Conservation (phyloP, 495 filamentous ascomycete genomes). For the Xylaria flabelliformis region DNA sequence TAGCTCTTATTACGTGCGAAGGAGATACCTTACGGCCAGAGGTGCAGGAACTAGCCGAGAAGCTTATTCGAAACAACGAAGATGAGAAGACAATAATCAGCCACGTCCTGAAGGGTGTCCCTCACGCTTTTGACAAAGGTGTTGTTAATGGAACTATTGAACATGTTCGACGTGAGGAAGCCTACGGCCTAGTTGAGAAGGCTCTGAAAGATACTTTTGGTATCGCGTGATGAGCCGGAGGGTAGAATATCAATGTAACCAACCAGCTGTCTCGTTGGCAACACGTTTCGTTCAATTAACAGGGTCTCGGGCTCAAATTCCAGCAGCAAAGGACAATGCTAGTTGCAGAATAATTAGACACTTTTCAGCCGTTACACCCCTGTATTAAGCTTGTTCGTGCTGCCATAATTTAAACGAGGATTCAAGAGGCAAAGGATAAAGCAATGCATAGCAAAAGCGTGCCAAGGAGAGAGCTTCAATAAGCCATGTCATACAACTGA, state of each 20-base stretch:
- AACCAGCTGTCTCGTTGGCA: neutral
- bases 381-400: too few species aligned
- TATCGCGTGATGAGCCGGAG: neutral
- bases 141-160: neutral
- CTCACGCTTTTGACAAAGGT: neutral
- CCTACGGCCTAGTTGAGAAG: neutral
- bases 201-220: neutral
- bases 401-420: too few species aligned
- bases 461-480: too few species aligned
- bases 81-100: neutral
- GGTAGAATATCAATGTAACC: neutral
- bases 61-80: neutral
- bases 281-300: too few species aligned
- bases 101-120: neutral
- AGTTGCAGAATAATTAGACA: too few species aligned
- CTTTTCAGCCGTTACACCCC: too few species aligned
- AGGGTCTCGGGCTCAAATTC: too few species aligned
- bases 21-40: slow-evolving; percentile 19
- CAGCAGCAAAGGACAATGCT: too few species aligned
- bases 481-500: too few species aligned
- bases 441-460: too few species aligned
- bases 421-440: too few species aligned
- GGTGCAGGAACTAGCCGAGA: slow-evolving; percentile 7
- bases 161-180: neutral
- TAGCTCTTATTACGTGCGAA: slow-evolving; percentile 10